phyloP scores from a whole-genome alignment of 331 rosid genomes.

The Erythrophleum ivorense region DNA sequence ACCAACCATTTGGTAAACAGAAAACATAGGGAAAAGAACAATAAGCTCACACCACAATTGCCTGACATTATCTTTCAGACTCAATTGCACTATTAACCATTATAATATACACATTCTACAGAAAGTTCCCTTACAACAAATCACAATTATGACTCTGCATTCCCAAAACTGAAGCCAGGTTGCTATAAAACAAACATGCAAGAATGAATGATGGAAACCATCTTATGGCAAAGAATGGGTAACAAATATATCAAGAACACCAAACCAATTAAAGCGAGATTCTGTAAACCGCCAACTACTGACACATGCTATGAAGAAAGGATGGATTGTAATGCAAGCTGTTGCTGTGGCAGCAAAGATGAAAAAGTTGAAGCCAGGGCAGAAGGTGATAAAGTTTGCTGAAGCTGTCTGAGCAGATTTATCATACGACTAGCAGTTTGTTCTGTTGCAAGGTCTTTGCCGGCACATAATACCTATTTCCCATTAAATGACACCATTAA shows the following conservation, averaged over 20 bases:
- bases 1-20: slow-evolving; percentile 45
- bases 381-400: not conserved
- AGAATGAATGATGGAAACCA: slow-evolving; percentile 64
- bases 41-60: slow-evolving; percentile 38
- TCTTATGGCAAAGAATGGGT: slow-evolving; percentile 80
- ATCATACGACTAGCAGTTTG: slow-evolving; percentile 65
- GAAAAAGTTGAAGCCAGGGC: slow-evolving; percentile 71
- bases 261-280: not conserved
- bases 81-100: slow-evolving; percentile 56
- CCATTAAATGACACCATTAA: not conserved
- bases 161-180: slow-evolving; percentile 60
- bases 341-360: slow-evolving; percentile 96
- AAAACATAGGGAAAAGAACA: slow-evolving; percentile 32
- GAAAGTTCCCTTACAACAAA: slow-evolving; percentile 56
- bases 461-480: slow-evolving; percentile 83
- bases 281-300: slow-evolving; percentile 30
- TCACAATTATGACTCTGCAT: slow-evolving; percentile 57
- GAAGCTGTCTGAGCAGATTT: slow-evolving; percentile 16
- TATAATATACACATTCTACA: slow-evolving; percentile 78
- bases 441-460: slow-evolving; percentile 93
- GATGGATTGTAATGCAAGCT: slow-evolving; percentile 88
- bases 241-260: slow-evolving; percentile 40
- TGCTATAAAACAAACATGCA: slow-evolving; percentile 54
- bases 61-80: slow-evolving; percentile 43
- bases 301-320: slow-evolving; percentile 57